Percentiles rank a stretch among this genome's conserved stretches.
Evolutionary conservation across 208 protist genomes (phyloP).

Genomic region (Wallacemonas collosoma): DNA sequence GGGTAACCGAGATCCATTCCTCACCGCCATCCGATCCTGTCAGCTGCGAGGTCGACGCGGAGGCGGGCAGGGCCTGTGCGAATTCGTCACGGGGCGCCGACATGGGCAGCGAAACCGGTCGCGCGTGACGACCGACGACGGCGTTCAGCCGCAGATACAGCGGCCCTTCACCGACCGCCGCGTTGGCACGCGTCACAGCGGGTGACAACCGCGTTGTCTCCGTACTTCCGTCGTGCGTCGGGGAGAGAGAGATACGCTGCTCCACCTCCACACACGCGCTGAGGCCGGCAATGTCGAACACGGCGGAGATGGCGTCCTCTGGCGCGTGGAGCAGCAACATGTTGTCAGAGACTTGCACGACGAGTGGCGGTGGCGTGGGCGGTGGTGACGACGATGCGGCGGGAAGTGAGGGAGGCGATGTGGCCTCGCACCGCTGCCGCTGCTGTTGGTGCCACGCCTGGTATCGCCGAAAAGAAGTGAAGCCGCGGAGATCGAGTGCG

Average conservation of each 20-base stretch:
- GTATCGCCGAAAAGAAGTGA: slow-evolving; percentile 21
- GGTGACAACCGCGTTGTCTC: too few species aligned
- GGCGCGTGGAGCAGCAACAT: slow-evolving; percentile 50
- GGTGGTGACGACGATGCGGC: slow-evolving; percentile 6
- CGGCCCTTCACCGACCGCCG: neutral
- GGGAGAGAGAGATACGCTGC: neutral
- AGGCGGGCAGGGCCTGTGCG: neutral
- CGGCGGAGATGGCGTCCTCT: slow-evolving; percentile 22
- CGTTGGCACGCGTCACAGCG: neutral
- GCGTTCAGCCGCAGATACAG: slow-evolving; percentile 3
- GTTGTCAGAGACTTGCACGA: slow-evolving; percentile 54
- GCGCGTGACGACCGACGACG: slow-evolving; percentile 5
- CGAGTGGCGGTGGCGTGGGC: slow-evolving; percentile 18
- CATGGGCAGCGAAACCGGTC: neutral
- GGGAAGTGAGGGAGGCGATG: slow-evolving; percentile 11
- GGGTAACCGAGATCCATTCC: slow-evolving; percentile 1
- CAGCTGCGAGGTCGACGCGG: neutral
- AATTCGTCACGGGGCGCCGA: too few species aligned
- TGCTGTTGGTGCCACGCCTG: slow-evolving; percentile 14
- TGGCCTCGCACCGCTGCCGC: neutral
- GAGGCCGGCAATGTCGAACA: slow-evolving; percentile 35
- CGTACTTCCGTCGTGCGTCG: neutral
- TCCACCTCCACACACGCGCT: slow-evolving; percentile 19
- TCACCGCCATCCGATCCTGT: neutral
- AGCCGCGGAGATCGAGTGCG: slow-evolving; percentile 30